Base-by-base conservation (phyloP, 2,329 filamentous ascomycete species). In the Aspergillus costaricaensis region DNA sequence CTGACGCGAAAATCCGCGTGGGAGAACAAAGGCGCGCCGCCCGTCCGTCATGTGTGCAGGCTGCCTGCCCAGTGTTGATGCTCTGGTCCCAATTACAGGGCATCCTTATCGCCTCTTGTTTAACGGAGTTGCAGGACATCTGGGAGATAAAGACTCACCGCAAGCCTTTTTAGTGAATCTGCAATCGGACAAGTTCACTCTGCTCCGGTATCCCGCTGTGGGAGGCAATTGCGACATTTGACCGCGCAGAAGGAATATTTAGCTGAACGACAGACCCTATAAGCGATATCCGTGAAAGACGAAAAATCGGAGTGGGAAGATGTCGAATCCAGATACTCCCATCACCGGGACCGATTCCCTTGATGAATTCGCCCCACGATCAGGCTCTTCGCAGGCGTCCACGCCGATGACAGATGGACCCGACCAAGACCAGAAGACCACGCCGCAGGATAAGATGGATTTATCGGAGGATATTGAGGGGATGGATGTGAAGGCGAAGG, bases 401-500 rank as follows among this genome's bases (percentile, higher is more conserved):
- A 72, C 73, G 8, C 72, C 73, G 8, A 65, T 63, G 50, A 63
- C 66, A 3, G 64, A 36, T 12, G 32, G 10, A 36, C 32, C 12
- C 32, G 32, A 66, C 17, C 53, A 63, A 3, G 62, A 58, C 9
- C 66, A 67, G 36, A 66, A 38, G 57, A 10, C 32, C 49, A 25
- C 58, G 56, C 48, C 62, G 58, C 27, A 56, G 44, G 62, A 7
- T 52, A 65, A 54, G 53, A 69, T 39, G 60, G 63, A 44, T n/a
- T 10, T 25, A 3, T 51, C 48, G 3, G 71, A 74, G 14, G 67
- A 70, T 59, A 67, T 65, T 2, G 77, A 79, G 55, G 77, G 70
- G 6, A 77, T 81, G 74, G 77, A 80, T 63, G 69, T 70, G 19
- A 78, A 79, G 62, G 75, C 78, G 2, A 78, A 76, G 58, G 79